phyloP scores from a whole-genome alignment of 495 filamentous ascomycete species.

The Parathielavia appendiculata region DNA sequence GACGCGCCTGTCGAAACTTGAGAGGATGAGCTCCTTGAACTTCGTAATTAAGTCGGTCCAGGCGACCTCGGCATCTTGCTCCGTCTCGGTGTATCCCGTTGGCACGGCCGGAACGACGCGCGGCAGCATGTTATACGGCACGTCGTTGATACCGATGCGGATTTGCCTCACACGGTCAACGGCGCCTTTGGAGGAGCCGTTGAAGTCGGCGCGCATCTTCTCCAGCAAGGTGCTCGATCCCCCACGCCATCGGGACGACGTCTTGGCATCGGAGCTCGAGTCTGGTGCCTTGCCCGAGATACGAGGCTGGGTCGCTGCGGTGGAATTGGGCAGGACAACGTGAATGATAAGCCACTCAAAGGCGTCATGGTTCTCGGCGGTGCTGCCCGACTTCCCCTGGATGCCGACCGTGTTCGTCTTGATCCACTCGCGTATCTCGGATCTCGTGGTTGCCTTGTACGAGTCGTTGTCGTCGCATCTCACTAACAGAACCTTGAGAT shows the following conservation, averaged over 20 bases:
- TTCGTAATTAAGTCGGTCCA: conserved; percentile 83
- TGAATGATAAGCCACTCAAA: conserved; percentile 96
- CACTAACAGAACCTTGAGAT: conserved; percentile 83
- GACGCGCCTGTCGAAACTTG: conserved; percentile 86
- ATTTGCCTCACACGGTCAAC: conserved; percentile 83
- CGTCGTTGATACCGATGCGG: conserved; percentile 61
- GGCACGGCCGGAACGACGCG: conserved; percentile 53
- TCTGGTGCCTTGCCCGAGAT: conserved; percentile 36
- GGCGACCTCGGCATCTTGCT: conserved; percentile 63
- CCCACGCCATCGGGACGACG: conserved; percentile 66
- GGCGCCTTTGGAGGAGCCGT: conserved; percentile 69
- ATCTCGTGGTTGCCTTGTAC: conserved; percentile 75
- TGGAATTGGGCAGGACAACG: conserved; percentile 76
- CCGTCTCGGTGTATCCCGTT: conserved; percentile 55
- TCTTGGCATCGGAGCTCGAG: conserved; percentile 40
- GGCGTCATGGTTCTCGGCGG: conserved; percentile 79
- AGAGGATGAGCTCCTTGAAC: conserved; percentile 78
- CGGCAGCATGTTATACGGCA: conserved; percentile 52
- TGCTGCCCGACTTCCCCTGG: conserved; percentile 45
- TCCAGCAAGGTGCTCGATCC: conserved; percentile 77
- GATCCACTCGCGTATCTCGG: conserved; percentile 85
- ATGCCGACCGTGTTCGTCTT: conserved; percentile 60
- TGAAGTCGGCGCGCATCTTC: conserved; percentile 88
- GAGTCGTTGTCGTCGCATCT: conserved; percentile 91
- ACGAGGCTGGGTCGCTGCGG: conserved; percentile 64